phyloP scores from a whole-genome alignment of 345 rosid species.

The Theobroma cacao region DNA sequence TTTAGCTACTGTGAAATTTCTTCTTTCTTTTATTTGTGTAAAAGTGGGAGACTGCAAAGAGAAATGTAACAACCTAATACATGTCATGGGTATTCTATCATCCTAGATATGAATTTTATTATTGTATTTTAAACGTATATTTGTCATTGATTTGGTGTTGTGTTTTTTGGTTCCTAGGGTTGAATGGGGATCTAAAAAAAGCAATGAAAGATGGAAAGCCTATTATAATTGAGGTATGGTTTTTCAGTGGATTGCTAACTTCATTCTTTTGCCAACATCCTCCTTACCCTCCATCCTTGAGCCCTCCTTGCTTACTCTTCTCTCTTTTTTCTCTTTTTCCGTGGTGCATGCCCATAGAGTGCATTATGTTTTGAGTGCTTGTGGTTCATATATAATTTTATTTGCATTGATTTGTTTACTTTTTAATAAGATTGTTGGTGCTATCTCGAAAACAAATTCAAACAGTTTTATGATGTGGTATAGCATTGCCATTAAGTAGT shows the following conservation, averaged over 20 bases:
- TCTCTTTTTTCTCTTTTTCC: not conserved
- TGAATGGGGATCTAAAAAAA: constrained; percentile 98
- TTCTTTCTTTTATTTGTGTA: not conserved
- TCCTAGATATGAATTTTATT: constrained; percentile 7
- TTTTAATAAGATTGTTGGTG: not conserved
- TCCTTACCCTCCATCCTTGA: not conserved
- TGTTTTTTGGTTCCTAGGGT: constrained; percentile 49
- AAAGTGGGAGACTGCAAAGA: not conserved
- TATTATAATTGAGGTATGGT: constrained; percentile 82
- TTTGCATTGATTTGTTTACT: not conserved
- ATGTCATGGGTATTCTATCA: not conserved
- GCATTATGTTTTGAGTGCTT: not conserved
- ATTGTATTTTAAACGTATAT: not conserved
- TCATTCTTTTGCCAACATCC: not conserved
- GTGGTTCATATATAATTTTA: not conserved
- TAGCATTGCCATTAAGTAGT: not conserved
- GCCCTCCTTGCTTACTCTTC: not conserved
- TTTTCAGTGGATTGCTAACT: not conserved
- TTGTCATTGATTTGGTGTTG: constrained; percentile 9
- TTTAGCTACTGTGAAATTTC: not conserved
- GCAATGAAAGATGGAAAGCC: constrained; percentile 99
- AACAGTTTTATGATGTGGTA: not conserved
- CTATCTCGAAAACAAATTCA: not conserved
- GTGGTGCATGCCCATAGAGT: not conserved
- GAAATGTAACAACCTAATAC: not conserved